A percentile compares a stretch with the other conserved stretches of the same genome.
Conservation (phyloP, 306 rosid genomes). For the Clitoria ternatea region DNA sequence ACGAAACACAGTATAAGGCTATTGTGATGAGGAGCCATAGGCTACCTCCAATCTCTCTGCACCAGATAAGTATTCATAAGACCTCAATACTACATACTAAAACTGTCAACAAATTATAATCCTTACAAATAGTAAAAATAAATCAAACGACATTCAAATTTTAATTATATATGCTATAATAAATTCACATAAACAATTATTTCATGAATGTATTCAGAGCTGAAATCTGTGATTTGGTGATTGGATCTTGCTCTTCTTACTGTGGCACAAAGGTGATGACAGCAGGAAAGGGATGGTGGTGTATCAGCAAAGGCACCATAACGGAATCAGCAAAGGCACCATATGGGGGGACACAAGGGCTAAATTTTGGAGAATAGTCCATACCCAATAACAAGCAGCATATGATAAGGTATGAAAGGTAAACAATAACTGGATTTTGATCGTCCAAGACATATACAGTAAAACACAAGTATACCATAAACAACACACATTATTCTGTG, state of each 20-base stretch:
- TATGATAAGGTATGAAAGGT: not conserved
- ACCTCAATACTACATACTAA: no score
- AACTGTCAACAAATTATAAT: not conserved
- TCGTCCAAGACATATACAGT: constrained; percentile 10
- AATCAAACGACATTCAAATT: not conserved
- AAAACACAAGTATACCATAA: not conserved
- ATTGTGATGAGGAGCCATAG: no score
- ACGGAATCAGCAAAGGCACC: not conserved
- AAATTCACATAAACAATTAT: not conserved
- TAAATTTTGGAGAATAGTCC: not conserved
- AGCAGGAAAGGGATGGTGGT: no score
- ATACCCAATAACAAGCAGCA: not conserved
- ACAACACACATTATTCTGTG: not conserved
- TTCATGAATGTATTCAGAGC: not conserved
- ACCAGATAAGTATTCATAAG: no score
- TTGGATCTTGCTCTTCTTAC: not conserved
- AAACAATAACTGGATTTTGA: not conserved
- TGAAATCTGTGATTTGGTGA: not conserved
- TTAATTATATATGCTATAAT: not conserved
- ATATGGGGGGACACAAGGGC: not conserved
- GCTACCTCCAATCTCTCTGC: no score
- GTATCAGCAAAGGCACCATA: not conserved
- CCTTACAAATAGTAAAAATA: not conserved
- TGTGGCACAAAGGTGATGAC: not conserved
- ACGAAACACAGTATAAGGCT: no score